Percentiles rank a stretch among this genome's conserved stretches.
Evolutionary conservation across 805 yeast genomes (phyloP).

Genomic region (Myxozyma geophila): DNA sequence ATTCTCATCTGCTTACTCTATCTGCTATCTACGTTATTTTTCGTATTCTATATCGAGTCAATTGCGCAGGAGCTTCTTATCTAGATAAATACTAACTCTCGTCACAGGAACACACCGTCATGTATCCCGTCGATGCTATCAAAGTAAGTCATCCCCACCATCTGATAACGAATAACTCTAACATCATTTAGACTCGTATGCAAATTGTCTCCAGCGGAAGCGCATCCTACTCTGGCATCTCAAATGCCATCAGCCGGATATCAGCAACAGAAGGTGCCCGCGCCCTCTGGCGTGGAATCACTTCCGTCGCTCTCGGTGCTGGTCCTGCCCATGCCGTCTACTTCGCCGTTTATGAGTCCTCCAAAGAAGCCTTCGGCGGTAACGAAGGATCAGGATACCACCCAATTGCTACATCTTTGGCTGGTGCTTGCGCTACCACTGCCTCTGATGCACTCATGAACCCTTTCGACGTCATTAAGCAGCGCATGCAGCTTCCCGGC

Average conservation of each 20-base stretch:
- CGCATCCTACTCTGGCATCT: slow-evolving; percentile 50
- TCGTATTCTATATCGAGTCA: neutral
- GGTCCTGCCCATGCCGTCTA: slow-evolving; percentile 99
- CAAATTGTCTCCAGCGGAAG: slow-evolving; percentile 55
- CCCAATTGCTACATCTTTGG: slow-evolving; percentile 79
- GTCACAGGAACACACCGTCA: slow-evolving; percentile 77
- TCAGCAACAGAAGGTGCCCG: slow-evolving; percentile 85
- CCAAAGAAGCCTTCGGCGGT: slow-evolving; percentile 60
- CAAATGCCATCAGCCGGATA: slow-evolving; percentile 72
- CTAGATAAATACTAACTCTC: neutral
- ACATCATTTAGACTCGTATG: slow-evolving; percentile 70
- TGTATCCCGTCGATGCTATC: slow-evolving; percentile 96
- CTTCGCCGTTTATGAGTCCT: slow-evolving; percentile 88
- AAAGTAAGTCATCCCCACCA: slow-evolving; percentile 47
- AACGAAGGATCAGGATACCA: slow-evolving; percentile 56
- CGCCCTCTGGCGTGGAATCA: slow-evolving; percentile 92
- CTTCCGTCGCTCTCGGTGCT: slow-evolving; percentile 92
- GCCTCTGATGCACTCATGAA: slow-evolving; percentile 96
- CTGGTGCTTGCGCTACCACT: slow-evolving; percentile 92
- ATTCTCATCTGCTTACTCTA: neutral
- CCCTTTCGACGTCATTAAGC: slow-evolving; percentile 94
- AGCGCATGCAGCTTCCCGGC: slow-evolving; percentile 79
- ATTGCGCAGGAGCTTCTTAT: neutral
- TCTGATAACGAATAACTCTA: neutral
- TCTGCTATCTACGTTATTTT: neutral